phyloP scores from a whole-genome alignment of 352 stramenopile genomes.

The Phytophthora brassicae region DNA sequence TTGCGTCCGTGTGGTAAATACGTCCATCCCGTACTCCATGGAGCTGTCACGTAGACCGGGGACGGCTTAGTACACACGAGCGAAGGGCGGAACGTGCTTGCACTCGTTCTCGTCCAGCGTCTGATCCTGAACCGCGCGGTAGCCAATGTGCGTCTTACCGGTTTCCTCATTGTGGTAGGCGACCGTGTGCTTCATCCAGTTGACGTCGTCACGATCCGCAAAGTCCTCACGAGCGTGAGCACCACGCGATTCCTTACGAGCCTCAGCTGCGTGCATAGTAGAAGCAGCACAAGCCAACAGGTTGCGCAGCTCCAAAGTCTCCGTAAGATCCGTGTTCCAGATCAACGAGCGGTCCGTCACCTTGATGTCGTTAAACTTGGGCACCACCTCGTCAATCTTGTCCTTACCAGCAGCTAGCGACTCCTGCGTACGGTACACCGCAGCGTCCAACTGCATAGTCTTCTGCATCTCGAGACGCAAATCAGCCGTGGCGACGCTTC shows the following conservation, averaged over 20 bases:
- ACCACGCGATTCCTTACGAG: slow-evolving; percentile 93
- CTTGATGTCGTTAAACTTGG: slow-evolving; percentile 92
- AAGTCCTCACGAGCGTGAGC: slow-evolving; percentile 98
- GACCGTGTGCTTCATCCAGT: slow-evolving; percentile 98
- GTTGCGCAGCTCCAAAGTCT: slow-evolving; percentile 96
- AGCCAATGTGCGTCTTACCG: slow-evolving; percentile 88
- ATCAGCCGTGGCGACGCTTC: slow-evolving; percentile 76
- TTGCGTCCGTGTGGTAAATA: slow-evolving; percentile 30
- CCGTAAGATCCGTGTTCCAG: slow-evolving; percentile 98
- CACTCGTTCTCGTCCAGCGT: slow-evolving; percentile 97
- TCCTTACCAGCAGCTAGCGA: slow-evolving; percentile 80
- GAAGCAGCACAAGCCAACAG: slow-evolving; percentile 91
- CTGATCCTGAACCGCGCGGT: slow-evolving; percentile 92
- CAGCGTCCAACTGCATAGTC: slow-evolving; percentile 56
- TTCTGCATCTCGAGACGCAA: slow-evolving; percentile 79
- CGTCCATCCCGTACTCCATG: slow-evolving; percentile 32
- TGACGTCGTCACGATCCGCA: slow-evolving; percentile 90
- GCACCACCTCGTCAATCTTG: slow-evolving; percentile 89
- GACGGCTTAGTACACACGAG: slow-evolving; percentile 96
- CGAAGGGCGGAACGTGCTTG: slow-evolving; percentile 92
- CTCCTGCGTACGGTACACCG: slow-evolving; percentile 58
- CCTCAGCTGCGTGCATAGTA: slow-evolving; percentile 95
- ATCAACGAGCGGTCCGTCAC: slow-evolving; percentile 95
- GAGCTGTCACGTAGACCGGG: slow-evolving; percentile 19
- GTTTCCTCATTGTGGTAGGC: slow-evolving; percentile 91